These are phyloP conservation scores for Elongisporangium prolatum DNA, from an alignment of 352 stramenopile genomes.

Conservation along the genomic window DNA sequence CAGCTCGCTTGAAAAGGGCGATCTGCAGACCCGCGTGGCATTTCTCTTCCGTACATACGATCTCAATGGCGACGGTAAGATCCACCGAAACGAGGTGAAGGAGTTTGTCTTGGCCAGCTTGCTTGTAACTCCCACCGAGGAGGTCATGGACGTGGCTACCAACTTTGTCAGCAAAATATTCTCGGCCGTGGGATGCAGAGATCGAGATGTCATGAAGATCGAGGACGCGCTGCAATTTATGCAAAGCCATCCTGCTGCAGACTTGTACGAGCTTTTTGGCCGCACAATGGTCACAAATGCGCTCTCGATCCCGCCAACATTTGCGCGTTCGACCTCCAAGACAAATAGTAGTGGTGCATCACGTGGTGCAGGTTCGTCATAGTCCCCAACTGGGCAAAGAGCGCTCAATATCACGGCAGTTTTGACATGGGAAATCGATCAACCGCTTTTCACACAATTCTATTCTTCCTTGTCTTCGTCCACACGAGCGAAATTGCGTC, in stretches of 20 bases:
- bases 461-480: slow-evolving; percentile 4
- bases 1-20: slow-evolving; percentile 59
- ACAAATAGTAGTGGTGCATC: background rate
- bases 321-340: background rate
- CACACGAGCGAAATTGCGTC: slow-evolving; percentile 17
- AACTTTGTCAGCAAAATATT: slow-evolving; percentile 73
- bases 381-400: background rate
- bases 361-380: background rate
- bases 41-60: slow-evolving; percentile 82
- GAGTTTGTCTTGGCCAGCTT: slow-evolving; percentile 63
- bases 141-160: slow-evolving; percentile 41
- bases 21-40: slow-evolving; percentile 33
- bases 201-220: slow-evolving; percentile 31
- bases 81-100: slow-evolving; percentile 51
- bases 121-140: slow-evolving; percentile 28
- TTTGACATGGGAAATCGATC: background rate
- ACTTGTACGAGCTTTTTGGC: slow-evolving; percentile 63
- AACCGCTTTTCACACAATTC: background rate
- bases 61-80: slow-evolving; percentile 54
- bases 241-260: slow-evolving; percentile 28
- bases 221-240: slow-evolving; percentile 50
- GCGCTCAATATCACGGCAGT: background rate
- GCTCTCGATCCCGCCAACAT: background rate
- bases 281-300: slow-evolving; percentile 51
- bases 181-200: slow-evolving; percentile 28